Evolutionary conservation across 1,139 yeast genomes (phyloP).

Genomic region (Pichia sp.): DNA sequence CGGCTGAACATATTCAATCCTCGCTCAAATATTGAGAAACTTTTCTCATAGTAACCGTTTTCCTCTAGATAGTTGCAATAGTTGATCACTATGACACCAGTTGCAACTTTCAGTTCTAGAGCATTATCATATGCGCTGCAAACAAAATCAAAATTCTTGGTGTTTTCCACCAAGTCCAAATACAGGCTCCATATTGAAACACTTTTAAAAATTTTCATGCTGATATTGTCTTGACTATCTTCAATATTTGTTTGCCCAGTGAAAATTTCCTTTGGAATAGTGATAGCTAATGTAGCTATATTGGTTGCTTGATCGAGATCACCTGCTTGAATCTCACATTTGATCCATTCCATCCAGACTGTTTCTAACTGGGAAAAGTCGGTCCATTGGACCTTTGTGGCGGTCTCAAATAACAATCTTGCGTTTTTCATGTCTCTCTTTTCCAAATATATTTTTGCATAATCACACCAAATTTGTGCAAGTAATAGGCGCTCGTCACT

Average conservation of each 20-base stretch:
- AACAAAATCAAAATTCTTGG: constrained; percentile 39
- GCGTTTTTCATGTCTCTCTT: constrained; percentile 19
- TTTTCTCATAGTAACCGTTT: constrained; percentile 39
- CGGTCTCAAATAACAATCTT: constrained; percentile 46
- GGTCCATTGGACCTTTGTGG: constrained; percentile 64
- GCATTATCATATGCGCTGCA: constrained; percentile 51
- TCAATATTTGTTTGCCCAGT: constrained; percentile 30
- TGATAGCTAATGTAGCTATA: constrained; percentile 46
- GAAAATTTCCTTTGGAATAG: constrained; percentile 31
- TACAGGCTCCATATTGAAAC: constrained; percentile 66
- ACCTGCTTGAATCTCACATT: constrained; percentile 47
- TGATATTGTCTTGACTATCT: constrained; percentile 46
- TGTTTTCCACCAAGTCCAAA: constrained; percentile 64
- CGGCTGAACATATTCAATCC: constrained; percentile 57
- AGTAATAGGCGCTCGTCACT: constrained; percentile 31
- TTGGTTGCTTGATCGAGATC: constrained; percentile 46
- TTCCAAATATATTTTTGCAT: constrained; percentile 56
- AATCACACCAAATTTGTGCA: constrained; percentile 59
- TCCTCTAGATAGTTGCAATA: constrained; percentile 59
- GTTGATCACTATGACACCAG: constrained; percentile 59
- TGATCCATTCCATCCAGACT: constrained; percentile 70
- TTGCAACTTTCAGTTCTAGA: constrained; percentile 58
- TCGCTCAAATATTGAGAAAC: constrained; percentile 59
- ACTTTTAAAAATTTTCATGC: constrained; percentile 44
- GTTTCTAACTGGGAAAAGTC: constrained; percentile 58